phyloP scores from a whole-genome alignment of 495 filamentous ascomycete species.

The Xanthoparmelia taractica region DNA sequence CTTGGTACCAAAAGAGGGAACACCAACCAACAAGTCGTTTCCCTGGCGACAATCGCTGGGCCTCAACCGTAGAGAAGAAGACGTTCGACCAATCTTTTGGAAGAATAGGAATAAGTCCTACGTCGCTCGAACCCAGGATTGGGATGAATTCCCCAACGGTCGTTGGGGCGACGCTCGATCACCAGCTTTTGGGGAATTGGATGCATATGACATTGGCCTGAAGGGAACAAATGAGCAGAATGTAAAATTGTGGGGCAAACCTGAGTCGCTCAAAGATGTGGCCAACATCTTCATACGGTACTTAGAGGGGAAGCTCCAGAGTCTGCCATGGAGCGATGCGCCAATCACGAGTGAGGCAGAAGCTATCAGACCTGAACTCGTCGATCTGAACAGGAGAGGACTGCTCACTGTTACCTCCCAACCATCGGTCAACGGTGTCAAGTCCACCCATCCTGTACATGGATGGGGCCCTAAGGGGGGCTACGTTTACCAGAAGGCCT shows the following conservation, averaged over 20 bases:
- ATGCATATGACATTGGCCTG: conserved; percentile 89
- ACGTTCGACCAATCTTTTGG: conserved; percentile 99
- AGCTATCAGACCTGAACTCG: conserved; percentile 63
- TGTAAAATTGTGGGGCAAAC: conserved; percentile 89
- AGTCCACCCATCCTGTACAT: conserved; percentile 75
- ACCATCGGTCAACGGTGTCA: conserved; percentile 87
- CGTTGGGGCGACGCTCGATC: conserved; percentile 98
- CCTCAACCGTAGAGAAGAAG: conserved; percentile 79
- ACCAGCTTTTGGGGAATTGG: conserved; percentile 93
- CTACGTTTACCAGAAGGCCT: conserved; percentile 98
- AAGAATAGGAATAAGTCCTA: conserved; percentile 94
- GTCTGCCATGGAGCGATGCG: conserved; percentile 90
- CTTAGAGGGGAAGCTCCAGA: conserved; percentile 68
- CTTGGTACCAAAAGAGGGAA: conserved; percentile 59
- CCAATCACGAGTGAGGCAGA: conserved; percentile 76
- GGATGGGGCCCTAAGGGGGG: conserved; percentile 94
- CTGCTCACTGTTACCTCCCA: conserved; percentile 97
- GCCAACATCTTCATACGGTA: conserved; percentile 76
- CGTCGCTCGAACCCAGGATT: conserved; percentile 89
- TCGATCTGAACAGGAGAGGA: conserved; percentile 75
- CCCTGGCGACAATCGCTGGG: conserved; percentile 94
- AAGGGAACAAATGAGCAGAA: conserved; percentile 97
- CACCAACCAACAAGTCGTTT: conserved; percentile 72
- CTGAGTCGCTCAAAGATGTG: conserved; percentile 69
- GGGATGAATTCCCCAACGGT: conserved; percentile 99